A percentile compares a stretch with the other conserved stretches of the same genome.
These are phyloP conservation scores for Elongisporangium prolatum DNA, from an alignment of 352 stramenopile genomes.

Conservation along the genomic window DNA sequence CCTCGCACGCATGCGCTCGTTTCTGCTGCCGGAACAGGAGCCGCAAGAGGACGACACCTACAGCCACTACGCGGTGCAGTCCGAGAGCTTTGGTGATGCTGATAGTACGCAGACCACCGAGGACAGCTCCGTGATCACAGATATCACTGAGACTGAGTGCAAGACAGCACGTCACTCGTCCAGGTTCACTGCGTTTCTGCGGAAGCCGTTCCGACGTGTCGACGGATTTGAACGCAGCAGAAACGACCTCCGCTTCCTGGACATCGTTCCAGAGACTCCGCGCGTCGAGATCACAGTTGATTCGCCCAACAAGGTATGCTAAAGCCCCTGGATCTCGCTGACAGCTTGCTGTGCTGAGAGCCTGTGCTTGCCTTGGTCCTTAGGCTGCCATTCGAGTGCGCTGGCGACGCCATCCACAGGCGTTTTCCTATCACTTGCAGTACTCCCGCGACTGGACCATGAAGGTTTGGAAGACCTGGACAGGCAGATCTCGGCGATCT, in stretches of 20 bases:
- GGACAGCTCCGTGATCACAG: conserved; percentile 64
- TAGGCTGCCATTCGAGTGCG: conserved; percentile 60
- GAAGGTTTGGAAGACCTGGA: conserved; percentile 80
- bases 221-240: conserved; percentile 46
- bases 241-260: conserved; percentile 33
- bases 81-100: conserved; percentile 70
- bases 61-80: conserved; percentile 66
- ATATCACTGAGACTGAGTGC: conserved; percentile 47
- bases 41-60: conserved; percentile 58
- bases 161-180: conserved; percentile 49
- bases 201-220: conserved; percentile 59
- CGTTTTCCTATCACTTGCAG: conserved; percentile 57
- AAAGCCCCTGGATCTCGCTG: background rate
- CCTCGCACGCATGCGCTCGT: conserved; percentile 16
- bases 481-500: conserved; percentile 34
- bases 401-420: conserved; percentile 50
- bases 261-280: conserved; percentile 37
- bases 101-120: conserved; percentile 67
- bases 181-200: conserved; percentile 51
- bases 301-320: conserved; percentile 56
- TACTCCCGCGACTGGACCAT: conserved; percentile 70
- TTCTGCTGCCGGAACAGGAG: conserved; percentile 25
- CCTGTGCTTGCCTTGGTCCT: background rate
- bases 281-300: conserved; percentile 39
- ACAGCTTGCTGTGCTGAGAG: background rate